A percentile compares a stretch with the other conserved stretches of the same genome.
These are phyloP conservation scores for Taphrina populina DNA, from an alignment of 1,139 yeast species.

Conservation along the genomic window DNA sequence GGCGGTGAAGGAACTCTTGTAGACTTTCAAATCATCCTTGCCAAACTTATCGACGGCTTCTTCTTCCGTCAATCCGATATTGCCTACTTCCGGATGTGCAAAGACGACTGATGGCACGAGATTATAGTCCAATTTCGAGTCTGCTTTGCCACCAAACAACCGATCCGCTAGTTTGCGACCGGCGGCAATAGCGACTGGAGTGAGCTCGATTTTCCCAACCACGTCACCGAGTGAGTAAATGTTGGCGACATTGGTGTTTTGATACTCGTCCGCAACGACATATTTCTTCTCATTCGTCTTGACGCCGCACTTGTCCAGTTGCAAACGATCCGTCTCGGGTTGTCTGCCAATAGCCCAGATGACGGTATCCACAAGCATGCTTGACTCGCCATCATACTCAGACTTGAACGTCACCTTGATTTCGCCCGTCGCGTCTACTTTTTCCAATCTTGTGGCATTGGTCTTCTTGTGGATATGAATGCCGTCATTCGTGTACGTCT, in stretches of 20 bases:
- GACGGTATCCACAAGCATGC: slow-evolving; percentile 71
- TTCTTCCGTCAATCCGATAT: slow-evolving; percentile 79
- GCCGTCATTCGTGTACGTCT: slow-evolving; percentile 75
- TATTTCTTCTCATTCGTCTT: slow-evolving; percentile 58
- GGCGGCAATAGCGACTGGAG: slow-evolving; percentile 98
- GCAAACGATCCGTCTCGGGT: slow-evolving; percentile 64
- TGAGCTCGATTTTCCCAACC: slow-evolving; percentile 78
- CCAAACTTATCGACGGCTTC: slow-evolving; percentile 80
- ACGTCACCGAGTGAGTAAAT: slow-evolving; percentile 91
- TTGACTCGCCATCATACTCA: slow-evolving; percentile 46
- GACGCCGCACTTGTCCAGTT: slow-evolving; percentile 73
- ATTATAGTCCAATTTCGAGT: slow-evolving; percentile 69
- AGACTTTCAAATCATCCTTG: slow-evolving; percentile 72
- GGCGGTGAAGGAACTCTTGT: slow-evolving; percentile 77
- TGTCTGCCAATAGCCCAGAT: slow-evolving; percentile 94
- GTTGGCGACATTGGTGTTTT: slow-evolving; percentile 69
- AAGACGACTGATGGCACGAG: slow-evolving; percentile 90
- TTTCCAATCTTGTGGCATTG: slow-evolving; percentile 52
- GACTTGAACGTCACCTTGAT: slow-evolving; percentile 65
- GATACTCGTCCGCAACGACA: slow-evolving; percentile 80
- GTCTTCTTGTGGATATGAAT: slow-evolving; percentile 71
- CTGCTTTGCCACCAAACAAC: slow-evolving; percentile 71
- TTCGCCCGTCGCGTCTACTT: slow-evolving; percentile 50
- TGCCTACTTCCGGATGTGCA: slow-evolving; percentile 96
- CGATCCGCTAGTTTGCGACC: slow-evolving; percentile 92